phyloP scores from a whole-genome alignment of 228 moss, liverwort and hornwort genomes.

The Sphagnum fallax region DNA sequence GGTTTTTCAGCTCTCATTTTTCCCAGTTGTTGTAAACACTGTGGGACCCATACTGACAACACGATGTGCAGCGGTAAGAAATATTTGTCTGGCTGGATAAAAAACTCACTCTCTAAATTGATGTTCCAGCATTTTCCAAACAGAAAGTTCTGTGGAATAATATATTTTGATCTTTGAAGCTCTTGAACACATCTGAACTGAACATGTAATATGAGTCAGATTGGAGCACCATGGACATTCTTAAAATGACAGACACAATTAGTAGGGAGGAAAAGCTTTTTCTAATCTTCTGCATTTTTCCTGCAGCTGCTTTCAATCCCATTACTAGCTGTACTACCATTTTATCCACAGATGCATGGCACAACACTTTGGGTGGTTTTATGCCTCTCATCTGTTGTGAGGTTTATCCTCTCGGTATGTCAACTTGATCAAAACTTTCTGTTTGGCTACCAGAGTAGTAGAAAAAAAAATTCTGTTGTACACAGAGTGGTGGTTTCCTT shows the following conservation, averaged over 20 bases:
- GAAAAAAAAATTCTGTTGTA: background rate
- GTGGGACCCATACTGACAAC: constrained; percentile 17
- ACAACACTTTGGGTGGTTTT: constrained; percentile 17
- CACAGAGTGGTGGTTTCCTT: background rate
- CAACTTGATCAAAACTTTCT: constrained; percentile 14
- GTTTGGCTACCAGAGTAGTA: constrained; percentile 8
- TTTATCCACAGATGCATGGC: constrained; percentile 1
- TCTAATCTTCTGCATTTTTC: too few relatives aligned
- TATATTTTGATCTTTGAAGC: too few relatives aligned
- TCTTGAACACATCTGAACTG: too few relatives aligned
- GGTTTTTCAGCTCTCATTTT: constrained; percentile 16
- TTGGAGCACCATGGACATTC: too few relatives aligned
- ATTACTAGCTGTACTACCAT: constrained; percentile 16
- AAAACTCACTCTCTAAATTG: too few relatives aligned
- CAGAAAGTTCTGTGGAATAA: too few relatives aligned
- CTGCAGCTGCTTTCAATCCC: constrained; percentile 26
- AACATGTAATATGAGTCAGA: too few relatives aligned
- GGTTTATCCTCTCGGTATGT: constrained; percentile 27
- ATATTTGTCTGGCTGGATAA: too few relatives aligned
- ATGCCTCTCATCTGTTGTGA: constrained; percentile 18
- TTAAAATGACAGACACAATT: too few relatives aligned
- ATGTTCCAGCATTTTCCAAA: too few relatives aligned
- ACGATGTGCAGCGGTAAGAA: constrained; percentile 16
- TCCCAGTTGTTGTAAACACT: constrained; percentile 18
- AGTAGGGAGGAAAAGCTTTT: too few relatives aligned